These are phyloP conservation scores for Serendipita vermifera DNA, from an alignment of 768 basidiomycete species.

Conservation along the genomic window DNA sequence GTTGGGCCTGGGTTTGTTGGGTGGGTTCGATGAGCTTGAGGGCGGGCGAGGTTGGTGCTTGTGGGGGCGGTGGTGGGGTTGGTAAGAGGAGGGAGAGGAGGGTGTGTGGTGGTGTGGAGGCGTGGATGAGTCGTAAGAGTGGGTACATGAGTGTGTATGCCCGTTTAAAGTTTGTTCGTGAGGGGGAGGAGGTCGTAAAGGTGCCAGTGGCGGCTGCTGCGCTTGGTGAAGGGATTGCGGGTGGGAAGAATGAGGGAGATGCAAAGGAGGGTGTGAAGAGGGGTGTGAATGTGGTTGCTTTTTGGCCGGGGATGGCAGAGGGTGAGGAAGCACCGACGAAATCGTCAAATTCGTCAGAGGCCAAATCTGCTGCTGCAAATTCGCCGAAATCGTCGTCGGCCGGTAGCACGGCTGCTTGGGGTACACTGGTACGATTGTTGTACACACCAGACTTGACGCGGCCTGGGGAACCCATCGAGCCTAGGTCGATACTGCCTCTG, in stretches of 20 bases:
- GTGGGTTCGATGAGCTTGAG: slow-evolving; percentile 24
- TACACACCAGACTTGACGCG: not conserved
- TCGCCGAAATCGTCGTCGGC: slow-evolving; percentile 77
- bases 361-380: slow-evolving; percentile 40
- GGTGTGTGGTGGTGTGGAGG: slow-evolving; percentile 45
- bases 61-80: slow-evolving; percentile 17
- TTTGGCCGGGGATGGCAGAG: slow-evolving; percentile 5
- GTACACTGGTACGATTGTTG: not conserved
- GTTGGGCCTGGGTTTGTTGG: slow-evolving; percentile 46
- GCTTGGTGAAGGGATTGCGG: no score
- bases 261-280: slow-evolving; percentile 12
- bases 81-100: slow-evolving; percentile 48
- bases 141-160: slow-evolving; percentile 53
- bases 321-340: slow-evolving; percentile 11
- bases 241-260: not conserved
- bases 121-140: slow-evolving; percentile 38
- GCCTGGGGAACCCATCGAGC: not conserved
- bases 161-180: slow-evolving; percentile 48
- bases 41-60: slow-evolving; percentile 15
- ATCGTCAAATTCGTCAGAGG: slow-evolving; percentile 27
- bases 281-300: not conserved
- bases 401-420: not conserved
- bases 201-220: slow-evolving; percentile 24
- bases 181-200: slow-evolving; percentile 26
- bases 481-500: not conserved